These are phyloP conservation scores for Dothideomycetes sp. DNA, from an alignment of 2,329 filamentous ascomycete genomes.

Conservation along the genomic window DNA sequence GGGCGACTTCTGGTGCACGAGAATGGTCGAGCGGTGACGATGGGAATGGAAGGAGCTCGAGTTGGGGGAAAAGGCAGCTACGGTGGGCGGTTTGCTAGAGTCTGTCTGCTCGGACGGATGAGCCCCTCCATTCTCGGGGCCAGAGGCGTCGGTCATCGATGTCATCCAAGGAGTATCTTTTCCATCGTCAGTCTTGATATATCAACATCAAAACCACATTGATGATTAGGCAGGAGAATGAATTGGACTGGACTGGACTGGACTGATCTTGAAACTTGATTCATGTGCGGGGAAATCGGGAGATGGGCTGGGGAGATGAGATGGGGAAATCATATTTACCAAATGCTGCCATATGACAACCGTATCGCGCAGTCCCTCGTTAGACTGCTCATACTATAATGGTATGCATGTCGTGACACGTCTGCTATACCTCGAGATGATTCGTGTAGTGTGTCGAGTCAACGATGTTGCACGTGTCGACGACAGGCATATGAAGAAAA, in stretches of 20 bases:
- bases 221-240: too few relatives aligned
- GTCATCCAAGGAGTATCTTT: conserved; percentile 40
- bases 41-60: conserved; percentile 52
- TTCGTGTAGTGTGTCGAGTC: too few relatives aligned
- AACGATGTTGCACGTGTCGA: too few relatives aligned
- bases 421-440: too few relatives aligned
- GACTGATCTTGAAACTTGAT: too few relatives aligned
- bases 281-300: conserved; percentile 3
- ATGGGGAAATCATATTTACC: conserved; percentile 11
- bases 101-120: conserved; percentile 6
- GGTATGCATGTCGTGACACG: too few relatives aligned
- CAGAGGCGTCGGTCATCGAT: conserved; percentile 38
- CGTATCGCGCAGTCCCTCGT: too few relatives aligned
- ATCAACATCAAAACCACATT: too few relatives aligned
- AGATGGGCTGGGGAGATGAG: not conserved
- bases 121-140: conserved; percentile 17
- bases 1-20: conserved; percentile 94
- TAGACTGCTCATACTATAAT: too few relatives aligned
- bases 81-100: conserved; percentile 45
- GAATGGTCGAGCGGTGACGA: conserved; percentile 73
- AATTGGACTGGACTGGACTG: too few relatives aligned
- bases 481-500: too few relatives aligned
- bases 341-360: conserved; percentile 16
- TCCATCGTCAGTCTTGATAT: conserved; percentile 11
- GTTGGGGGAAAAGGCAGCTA: conserved; percentile 82